Evolutionary conservation across 352 stramenopile species (phyloP).

Genomic region (Phytophthora hibernalis): DNA sequence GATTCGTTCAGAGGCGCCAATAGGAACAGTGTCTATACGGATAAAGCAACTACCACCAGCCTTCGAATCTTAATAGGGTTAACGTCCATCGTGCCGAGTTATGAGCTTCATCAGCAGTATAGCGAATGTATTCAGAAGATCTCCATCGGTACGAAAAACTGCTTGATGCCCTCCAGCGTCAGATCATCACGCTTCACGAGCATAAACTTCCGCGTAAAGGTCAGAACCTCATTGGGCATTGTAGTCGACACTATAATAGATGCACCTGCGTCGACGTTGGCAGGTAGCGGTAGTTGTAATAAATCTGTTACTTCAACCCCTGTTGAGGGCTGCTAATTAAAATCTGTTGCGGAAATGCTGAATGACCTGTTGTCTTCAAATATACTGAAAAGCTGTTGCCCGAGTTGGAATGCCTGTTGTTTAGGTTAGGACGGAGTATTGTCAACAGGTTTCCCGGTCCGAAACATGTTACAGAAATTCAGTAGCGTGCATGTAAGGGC

Average conservation of each 20-base stretch:
- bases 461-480: too few relatives aligned
- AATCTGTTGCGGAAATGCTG: too few relatives aligned
- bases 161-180: constrained; percentile 97
- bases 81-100: constrained; percentile 30
- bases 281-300: constrained; percentile 97
- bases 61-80: not conserved
- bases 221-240: constrained; percentile 93
- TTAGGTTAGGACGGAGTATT: too few relatives aligned
- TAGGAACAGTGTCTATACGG: too few relatives aligned
- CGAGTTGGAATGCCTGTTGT: too few relatives aligned
- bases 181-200: constrained; percentile 98
- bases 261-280: constrained; percentile 93
- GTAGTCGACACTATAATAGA: constrained; percentile 97
- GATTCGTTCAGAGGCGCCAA: too few relatives aligned
- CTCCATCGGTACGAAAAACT: constrained; percentile 99
- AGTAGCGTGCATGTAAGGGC: too few relatives aligned
- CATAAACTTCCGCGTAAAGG: constrained; percentile 98
- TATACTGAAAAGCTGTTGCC: too few relatives aligned
- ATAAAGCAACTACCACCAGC: not conserved
- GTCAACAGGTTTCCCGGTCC: too few relatives aligned
- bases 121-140: constrained; percentile 84
- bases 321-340: too few relatives aligned
- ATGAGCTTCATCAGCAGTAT: constrained; percentile 6
- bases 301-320: constrained; percentile 99
- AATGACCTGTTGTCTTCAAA: too few relatives aligned